Conservation (phyloP, 1,284 basidiomycete genomes). For the Sphagnurus paluster region DNA sequence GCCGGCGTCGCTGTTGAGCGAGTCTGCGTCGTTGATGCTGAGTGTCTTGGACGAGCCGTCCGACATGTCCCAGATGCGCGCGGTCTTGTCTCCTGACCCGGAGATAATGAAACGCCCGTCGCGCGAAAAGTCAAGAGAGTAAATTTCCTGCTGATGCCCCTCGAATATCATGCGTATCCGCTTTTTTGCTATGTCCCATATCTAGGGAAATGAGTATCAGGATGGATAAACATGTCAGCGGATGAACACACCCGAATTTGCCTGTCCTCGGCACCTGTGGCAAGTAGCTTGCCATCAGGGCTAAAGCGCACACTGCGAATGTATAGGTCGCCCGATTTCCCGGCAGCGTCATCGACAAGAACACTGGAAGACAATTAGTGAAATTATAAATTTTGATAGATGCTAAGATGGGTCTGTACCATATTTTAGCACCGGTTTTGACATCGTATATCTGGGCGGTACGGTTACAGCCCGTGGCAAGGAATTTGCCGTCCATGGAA, state of each 20-base stretch:
- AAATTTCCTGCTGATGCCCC: constrained; percentile 90
- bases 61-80: constrained; percentile 84
- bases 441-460: constrained; percentile 91
- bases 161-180: constrained; percentile 73
- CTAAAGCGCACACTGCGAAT: constrained; percentile 86
- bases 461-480: constrained; percentile 91
- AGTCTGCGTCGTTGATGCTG: constrained; percentile 57
- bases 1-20: constrained; percentile 62
- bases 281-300: constrained; percentile 78
- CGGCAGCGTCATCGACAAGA: constrained; percentile 66
- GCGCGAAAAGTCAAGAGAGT: constrained; percentile 84
- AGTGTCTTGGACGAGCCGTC: constrained; percentile 57
- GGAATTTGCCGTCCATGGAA: constrained; percentile 83
- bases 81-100: constrained; percentile 87
- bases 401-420: constrained; percentile 42
- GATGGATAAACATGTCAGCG: neutral
- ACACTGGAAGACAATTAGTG: constrained; percentile 63
- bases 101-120: constrained; percentile 85
- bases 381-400: constrained; percentile 29
- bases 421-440: constrained; percentile 80
- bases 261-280: constrained; percentile 84
- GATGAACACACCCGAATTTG: constrained; percentile 66
- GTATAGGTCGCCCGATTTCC: constrained; percentile 73
- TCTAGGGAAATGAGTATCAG: constrained; percentile 43
- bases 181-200: constrained; percentile 84